Evolutionary conservation across 257 asterid species (phyloP).

Genomic region (Nicotiana knightiana): DNA sequence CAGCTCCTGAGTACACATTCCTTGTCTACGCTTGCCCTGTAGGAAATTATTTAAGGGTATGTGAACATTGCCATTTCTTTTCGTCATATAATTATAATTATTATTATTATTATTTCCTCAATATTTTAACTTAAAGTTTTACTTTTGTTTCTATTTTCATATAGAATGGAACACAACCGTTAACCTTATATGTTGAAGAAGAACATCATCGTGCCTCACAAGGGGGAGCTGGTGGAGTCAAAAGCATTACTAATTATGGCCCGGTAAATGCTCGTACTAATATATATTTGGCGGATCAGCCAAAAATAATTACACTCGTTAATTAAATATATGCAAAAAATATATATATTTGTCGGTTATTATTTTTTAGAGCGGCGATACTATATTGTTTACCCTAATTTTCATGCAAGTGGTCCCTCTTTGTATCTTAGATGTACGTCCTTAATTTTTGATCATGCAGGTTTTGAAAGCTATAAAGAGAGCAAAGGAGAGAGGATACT

Average conservation of each 20-base stretch:
- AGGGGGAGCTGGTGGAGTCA: slow-evolving; percentile 87
- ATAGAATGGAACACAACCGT: slow-evolving; percentile 53
- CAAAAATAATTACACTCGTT: too few species aligned
- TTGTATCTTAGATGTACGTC: neutral
- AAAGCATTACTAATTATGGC: slow-evolving; percentile 73
- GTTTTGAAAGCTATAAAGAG: slow-evolving; percentile 25
- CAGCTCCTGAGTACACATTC: slow-evolving; percentile 74
- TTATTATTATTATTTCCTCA: neutral
- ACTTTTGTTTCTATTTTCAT: neutral
- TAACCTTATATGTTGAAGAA: slow-evolving; percentile 63
- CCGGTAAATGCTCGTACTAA: slow-evolving; percentile 33
- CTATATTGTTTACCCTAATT: too few species aligned
- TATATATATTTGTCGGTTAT: too few species aligned
- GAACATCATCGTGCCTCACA: slow-evolving; percentile 62
- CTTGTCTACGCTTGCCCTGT: slow-evolving; percentile 80
- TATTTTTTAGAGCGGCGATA: too few species aligned
- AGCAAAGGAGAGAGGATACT: slow-evolving; percentile 62
- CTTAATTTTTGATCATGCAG: neutral
- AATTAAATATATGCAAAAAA: too few species aligned
- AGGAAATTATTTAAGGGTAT: slow-evolving; percentile 81
- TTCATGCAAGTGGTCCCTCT: neutral
- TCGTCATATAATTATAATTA: neutral
- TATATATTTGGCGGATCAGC: neutral
- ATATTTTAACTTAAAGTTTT: neutral
- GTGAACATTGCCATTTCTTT: neutral